Conservation (phyloP, 78 protist genomes). For the Dictyostelium firmibasis region DNA sequence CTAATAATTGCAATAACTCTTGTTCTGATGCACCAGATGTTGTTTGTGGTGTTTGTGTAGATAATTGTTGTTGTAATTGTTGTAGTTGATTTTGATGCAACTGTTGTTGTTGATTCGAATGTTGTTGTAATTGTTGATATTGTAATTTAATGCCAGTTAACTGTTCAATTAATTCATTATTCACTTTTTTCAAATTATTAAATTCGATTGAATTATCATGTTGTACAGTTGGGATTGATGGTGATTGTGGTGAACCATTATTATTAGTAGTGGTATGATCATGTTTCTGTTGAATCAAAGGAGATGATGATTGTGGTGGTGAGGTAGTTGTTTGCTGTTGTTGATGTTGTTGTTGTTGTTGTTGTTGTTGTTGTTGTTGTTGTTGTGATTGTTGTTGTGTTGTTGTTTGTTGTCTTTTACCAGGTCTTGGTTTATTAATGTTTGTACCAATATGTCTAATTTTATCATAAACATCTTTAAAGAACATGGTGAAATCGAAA, state of each 20-base stretch:
- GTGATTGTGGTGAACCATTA: neutral
- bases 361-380: neutral
- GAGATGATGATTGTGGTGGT: neutral
- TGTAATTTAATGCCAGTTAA: neutral
- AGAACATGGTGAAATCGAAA: constrained; percentile 74
- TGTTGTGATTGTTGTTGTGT: neutral
- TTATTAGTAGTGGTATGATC: neutral
- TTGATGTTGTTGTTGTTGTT: neutral
- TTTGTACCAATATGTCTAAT: constrained; percentile 47
- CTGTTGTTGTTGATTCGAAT: neutral
- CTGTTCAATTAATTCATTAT: neutral
- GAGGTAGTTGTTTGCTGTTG: neutral
- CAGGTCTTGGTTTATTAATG: constrained; percentile 67
- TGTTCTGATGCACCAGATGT: neutral
- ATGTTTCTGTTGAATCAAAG: neutral
- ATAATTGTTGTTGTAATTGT: constrained; percentile 7
- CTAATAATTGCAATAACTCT: neutral
- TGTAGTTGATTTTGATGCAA: neutral
- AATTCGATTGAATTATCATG: neutral
- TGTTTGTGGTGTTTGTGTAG: neutral
- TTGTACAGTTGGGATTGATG: neutral
- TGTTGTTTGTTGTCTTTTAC: constrained; percentile 12
- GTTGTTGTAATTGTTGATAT: neutral
- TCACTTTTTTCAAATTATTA: neutral
- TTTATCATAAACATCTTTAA: constrained; percentile 65